These are phyloP conservation scores for Harringtonia lauricola DNA, from an alignment of 2,329 filamentous ascomycete genomes.

Conservation along the genomic window DNA sequence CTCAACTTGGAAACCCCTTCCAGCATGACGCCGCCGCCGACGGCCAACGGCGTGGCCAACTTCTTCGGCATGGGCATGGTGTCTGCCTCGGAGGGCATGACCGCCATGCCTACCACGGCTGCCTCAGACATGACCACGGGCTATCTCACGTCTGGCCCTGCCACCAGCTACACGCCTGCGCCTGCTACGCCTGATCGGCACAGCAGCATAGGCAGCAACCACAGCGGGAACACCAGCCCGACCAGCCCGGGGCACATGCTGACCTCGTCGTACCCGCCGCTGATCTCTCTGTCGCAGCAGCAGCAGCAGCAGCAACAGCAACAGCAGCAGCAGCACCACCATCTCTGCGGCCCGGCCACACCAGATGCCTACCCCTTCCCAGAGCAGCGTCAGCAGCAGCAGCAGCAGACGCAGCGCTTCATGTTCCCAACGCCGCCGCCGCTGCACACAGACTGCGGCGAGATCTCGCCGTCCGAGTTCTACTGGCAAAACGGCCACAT, in stretches of 20 bases:
- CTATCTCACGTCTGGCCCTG: conserved; percentile 4
- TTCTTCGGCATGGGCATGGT: conserved; percentile 8
- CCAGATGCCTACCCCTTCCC: conserved; percentile 8
- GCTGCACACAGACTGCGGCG: conserved; percentile 2
- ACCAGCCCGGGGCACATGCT: conserved; percentile 66
- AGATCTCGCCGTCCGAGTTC: conserved; percentile 11
- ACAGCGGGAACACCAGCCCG: conserved; percentile 2
- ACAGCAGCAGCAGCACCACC: too few relatives aligned
- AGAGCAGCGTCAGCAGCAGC: conserved; percentile 2
- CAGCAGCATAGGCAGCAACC: conserved; percentile 9
- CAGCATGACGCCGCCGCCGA: conserved; percentile 23
- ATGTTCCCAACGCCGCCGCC: conserved; percentile 5
- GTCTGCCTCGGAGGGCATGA: not conserved
- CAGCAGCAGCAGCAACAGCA: too few relatives aligned
- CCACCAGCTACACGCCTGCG: conserved; percentile 1
- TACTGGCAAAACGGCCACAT: conserved; percentile 4
- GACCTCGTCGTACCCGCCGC: conserved; percentile 74
- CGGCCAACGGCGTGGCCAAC: conserved; percentile 10
- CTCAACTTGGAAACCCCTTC: too few relatives aligned
- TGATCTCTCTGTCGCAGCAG: too few relatives aligned
- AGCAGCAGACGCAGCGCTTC: conserved; percentile 13
- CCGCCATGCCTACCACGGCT: not conserved
- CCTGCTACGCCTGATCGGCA: conserved; percentile 11
- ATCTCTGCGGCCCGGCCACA: conserved; percentile 8
- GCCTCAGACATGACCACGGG: conserved; percentile 1